A percentile compares a stretch with the other conserved stretches of the same genome.
phyloP scores from a whole-genome alignment of 2,329 filamentous ascomycete genomes.

The Claviceps spartinae region DNA sequence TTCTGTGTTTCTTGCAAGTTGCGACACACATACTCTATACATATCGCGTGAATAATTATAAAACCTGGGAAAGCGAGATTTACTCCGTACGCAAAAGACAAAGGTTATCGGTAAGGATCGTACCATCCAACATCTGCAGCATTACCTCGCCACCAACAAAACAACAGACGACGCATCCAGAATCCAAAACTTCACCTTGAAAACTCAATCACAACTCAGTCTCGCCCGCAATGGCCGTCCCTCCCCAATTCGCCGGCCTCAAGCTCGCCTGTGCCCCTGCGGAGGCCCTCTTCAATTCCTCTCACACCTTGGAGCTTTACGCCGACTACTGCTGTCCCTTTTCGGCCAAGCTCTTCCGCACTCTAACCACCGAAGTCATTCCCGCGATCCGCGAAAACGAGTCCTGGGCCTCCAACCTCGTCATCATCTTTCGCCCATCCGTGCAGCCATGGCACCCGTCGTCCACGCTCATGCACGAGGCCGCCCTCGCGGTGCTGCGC shows the following conservation, averaged over 20 bases:
- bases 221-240: conserved; percentile 49
- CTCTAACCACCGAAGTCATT: conserved; percentile 52
- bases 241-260: conserved; percentile 64
- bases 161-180: not conserved
- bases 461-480: conserved; percentile 69
- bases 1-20: too few relatives aligned
- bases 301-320: conserved; percentile 52
- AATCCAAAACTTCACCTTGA: too few relatives aligned
- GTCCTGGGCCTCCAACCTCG: conserved; percentile 39
- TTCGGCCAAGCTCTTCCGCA: conserved; percentile 59
- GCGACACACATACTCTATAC: too few relatives aligned
- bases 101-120: too few relatives aligned
- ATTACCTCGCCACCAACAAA: not conserved
- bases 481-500: conserved; percentile 65
- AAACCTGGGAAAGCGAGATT: too few relatives aligned
- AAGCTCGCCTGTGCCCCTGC: conserved; percentile 40
- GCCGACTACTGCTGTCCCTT: conserved; percentile 85
- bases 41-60: too few relatives aligned
- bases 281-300: conserved; percentile 21
- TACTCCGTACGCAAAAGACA: too few relatives aligned
- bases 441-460: conserved; percentile 93
- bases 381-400: conserved; percentile 52
- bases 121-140: too few relatives aligned
- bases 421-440: conserved; percentile 79
- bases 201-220: not conserved